A percentile compares a stretch with the other conserved stretches of the same genome.
These are phyloP conservation scores for Priceomyces carsonii DNA, from an alignment of 805 yeast species.

Conservation along the genomic window DNA sequence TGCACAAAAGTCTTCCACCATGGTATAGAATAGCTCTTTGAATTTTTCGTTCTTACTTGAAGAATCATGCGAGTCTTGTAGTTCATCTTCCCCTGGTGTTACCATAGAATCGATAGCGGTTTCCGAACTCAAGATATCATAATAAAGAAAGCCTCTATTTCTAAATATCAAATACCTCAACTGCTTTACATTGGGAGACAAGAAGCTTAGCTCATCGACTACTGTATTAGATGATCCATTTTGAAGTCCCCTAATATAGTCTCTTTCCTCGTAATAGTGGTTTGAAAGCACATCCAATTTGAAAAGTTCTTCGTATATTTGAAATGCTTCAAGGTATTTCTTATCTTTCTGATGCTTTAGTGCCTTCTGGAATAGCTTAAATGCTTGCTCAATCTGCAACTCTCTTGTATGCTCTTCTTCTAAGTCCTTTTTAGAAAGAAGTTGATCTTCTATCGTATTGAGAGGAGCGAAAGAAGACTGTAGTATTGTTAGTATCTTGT, in stretches of 20 bases:
- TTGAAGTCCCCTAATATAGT: slow-evolving; percentile 38
- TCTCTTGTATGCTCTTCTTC: slow-evolving; percentile 92
- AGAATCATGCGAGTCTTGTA: slow-evolving; percentile 1
- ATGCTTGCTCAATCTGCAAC: slow-evolving; percentile 85
- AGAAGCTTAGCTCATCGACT: slow-evolving; percentile 41
- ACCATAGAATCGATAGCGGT: background rate
- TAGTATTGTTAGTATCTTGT: too few species aligned
- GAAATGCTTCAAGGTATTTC: slow-evolving; percentile 50
- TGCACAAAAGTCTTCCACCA: slow-evolving; percentile 64
- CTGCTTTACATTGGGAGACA: slow-evolving; percentile 70
- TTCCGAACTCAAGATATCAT: slow-evolving; percentile 35
- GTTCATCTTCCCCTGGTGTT: slow-evolving; percentile 12
- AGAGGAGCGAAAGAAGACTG: slow-evolving; percentile 79
- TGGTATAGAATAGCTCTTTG: slow-evolving; percentile 41
- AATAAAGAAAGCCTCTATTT: slow-evolving; percentile 75
- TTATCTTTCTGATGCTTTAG: slow-evolving; percentile 56
- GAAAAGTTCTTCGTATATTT: slow-evolving; percentile 62
- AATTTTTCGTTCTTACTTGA: slow-evolving; percentile 16
- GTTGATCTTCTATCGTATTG: slow-evolving; percentile 73
- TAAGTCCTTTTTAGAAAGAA: slow-evolving; percentile 50
- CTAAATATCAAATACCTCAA: slow-evolving; percentile 77
- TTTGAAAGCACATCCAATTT: slow-evolving; percentile 61
- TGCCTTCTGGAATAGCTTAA: slow-evolving; percentile 72
- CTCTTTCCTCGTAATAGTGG: slow-evolving; percentile 42
- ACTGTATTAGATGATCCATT: slow-evolving; percentile 33